Base-by-base conservation (phyloP, 495 filamentous ascomycete species). In the Aspergillus leporis region DNA sequence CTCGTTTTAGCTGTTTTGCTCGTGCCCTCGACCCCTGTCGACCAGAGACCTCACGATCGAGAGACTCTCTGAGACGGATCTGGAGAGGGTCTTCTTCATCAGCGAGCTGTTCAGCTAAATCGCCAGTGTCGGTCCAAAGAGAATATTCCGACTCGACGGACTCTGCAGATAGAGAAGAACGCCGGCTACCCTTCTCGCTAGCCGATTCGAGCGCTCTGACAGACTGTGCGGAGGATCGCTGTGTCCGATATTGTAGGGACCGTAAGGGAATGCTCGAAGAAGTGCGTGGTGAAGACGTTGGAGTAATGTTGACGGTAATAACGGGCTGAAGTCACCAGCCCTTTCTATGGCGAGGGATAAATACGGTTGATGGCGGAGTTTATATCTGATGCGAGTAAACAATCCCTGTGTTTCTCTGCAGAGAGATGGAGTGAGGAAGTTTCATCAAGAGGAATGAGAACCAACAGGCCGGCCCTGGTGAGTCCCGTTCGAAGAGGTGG, bases 111-210 rank as follows among this genome's bases (percentile, higher is more conserved):
- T 96, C 92, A 63, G 89, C 89, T 59, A 98, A 83, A 75, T 97
- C 94, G 53, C 92, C 94, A 49, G 92, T 94, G 68, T 96, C 91
- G 69, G 90, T 90, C 92, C 91, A 96, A 55, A 84, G 73, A 30
- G 90, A 93, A 71, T 89, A 88, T 63, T 88, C 87, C 53, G 89
- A 91, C 67, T 82, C 85, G 64, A 74, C 79, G 55, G 86, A 88
- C 71, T 78, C 81, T 75, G 76, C 72, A 58, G 84, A 86, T 64
- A 78, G 77, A 64, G 80, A 80, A 55, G 79, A 82, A 21, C 75
- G 82, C 59, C 78, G 78, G 64, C 74, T 79, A 55, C 70, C 70
- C 63, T 76, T 72, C 65, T 85, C 82, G 68, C 75, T 72, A 58
- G 71, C 67, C 22, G 69, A 67, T 53, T 78, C 71, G 56, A 80